phyloP scores from a whole-genome alignment of 305 asterid genomes.

The Euphrasia arctica region DNA sequence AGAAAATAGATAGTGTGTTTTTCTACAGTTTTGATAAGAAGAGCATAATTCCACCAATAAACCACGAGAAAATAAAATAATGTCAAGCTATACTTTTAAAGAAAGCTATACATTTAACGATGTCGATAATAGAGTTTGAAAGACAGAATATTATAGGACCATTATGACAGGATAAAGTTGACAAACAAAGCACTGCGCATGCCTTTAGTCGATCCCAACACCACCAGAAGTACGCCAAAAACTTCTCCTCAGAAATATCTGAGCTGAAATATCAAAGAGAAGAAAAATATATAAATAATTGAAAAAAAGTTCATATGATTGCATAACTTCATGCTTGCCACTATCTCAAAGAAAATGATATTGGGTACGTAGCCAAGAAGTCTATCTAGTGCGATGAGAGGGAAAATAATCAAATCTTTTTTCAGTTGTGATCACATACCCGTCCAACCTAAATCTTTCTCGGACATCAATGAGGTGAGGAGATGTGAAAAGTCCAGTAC shows the following conservation, averaged over 20 bases:
- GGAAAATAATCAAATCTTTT: conserved; percentile 12
- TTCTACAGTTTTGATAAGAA: conserved; percentile 5
- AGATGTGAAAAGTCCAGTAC: conserved; percentile 92
- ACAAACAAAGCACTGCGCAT: conserved; percentile 31
- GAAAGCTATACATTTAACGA: no score
- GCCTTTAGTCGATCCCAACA: conserved; percentile 86
- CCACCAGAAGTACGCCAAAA: conserved; percentile 97
- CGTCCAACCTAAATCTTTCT: conserved; percentile 87
- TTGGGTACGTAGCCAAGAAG: conserved; percentile 3
- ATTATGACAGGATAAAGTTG: conserved; percentile 3
- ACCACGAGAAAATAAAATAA: background rate
- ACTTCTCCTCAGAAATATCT: conserved; percentile 85
- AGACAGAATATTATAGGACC: background rate
- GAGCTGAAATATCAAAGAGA: conserved; percentile 42
- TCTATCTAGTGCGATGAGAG: conserved; percentile 9
- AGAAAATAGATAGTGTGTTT: conserved; percentile 5
- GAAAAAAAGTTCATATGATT: conserved; percentile 27
- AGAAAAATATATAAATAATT: background rate
- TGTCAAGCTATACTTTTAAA: no score
- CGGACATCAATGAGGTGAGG: conserved; percentile 98
- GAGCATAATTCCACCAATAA: conserved; percentile 3
- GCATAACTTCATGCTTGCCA: conserved; percentile 23
- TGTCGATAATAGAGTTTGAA: no score
- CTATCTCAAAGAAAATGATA: conserved; percentile 18
- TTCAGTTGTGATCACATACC: conserved; percentile 47